phyloP scores from a whole-genome alignment of 768 basidiomycete genomes.

The Suillus paluster region DNA sequence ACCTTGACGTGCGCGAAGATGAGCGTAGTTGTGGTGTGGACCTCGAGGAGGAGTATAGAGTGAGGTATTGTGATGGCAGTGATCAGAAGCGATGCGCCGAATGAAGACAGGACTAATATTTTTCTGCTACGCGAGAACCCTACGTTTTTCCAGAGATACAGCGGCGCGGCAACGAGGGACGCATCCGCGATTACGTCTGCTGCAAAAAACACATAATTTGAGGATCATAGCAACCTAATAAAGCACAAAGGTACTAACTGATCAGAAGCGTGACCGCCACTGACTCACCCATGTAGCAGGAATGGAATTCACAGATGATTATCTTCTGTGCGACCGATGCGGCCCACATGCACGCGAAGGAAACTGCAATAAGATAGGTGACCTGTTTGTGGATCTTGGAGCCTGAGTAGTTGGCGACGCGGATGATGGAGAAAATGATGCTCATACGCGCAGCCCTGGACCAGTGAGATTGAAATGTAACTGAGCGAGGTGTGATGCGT shows the following conservation, averaged over 20 bases:
- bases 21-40: neutral
- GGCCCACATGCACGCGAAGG: constrained; percentile 29
- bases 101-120: constrained; percentile 22
- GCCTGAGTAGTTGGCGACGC: constrained; percentile 15
- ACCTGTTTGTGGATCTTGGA: constrained; percentile 13
- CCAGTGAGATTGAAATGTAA: neutral
- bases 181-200: constrained; percentile 25
- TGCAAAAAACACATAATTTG: constrained; percentile 7
- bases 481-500: no score
- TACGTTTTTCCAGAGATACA: constrained; percentile 16
- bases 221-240: neutral
- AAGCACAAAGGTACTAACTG: constrained; percentile 17
- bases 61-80: constrained; percentile 24
- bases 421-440: constrained; percentile 29
- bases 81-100: constrained; percentile 25
- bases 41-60: constrained; percentile 14
- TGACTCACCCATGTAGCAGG: constrained; percentile 6
- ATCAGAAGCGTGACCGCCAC: constrained; percentile 25
- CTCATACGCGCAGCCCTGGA: constrained; percentile 28
- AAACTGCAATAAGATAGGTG: constrained; percentile 10
- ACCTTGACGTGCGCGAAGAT: constrained; percentile 28
- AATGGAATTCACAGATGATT: constrained; percentile 8
- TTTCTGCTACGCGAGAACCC: constrained; percentile 17
- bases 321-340: constrained; percentile 23
- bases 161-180: constrained; percentile 20